phyloP scores from a whole-genome alignment of 2,329 filamentous ascomycete species.

The Arthrobotrys megalospora region DNA sequence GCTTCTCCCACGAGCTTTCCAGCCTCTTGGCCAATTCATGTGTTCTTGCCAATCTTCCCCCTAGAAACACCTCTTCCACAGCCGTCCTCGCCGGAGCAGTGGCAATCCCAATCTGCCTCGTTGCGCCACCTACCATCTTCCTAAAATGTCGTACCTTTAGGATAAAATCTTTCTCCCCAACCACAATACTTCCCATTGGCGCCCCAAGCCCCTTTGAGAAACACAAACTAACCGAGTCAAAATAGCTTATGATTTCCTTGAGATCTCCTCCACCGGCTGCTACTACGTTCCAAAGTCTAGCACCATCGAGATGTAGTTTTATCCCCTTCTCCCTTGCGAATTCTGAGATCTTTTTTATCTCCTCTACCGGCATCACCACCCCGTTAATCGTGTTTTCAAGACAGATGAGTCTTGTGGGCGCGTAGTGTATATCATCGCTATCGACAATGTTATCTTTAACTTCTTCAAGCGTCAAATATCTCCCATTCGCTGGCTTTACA shows the following conservation, averaged over 20 bases:
- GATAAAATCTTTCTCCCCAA: conserved; percentile 58
- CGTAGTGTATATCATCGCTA: conserved; percentile 69
- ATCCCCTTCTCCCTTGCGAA: conserved; percentile 67
- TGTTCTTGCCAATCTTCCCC: conserved; percentile 74
- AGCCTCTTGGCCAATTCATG: conserved; percentile 77
- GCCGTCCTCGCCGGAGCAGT: conserved; percentile 82
- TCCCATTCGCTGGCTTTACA: conserved; percentile 67
- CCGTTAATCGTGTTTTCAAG: conserved; percentile 69
- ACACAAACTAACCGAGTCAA: conserved; percentile 71
- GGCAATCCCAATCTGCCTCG: conserved; percentile 82
- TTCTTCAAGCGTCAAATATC: conserved; percentile 69
- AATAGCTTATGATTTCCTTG: conserved; percentile 66
- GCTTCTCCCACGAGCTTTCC: conserved; percentile 76
- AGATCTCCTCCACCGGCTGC: conserved; percentile 68
- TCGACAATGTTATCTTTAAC: conserved; percentile 66
- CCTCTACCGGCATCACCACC: conserved; percentile 66
- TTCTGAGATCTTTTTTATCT: conserved; percentile 66
- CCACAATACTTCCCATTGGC: conserved; percentile 69
- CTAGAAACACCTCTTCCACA: conserved; percentile 83
- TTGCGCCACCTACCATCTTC: conserved; percentile 84
- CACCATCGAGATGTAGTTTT: conserved; percentile 72
- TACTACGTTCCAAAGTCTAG: conserved; percentile 72
- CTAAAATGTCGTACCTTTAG: conserved; percentile 66
- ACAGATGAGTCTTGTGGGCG: conserved; percentile 68
- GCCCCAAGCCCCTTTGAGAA: conserved; percentile 73